These are phyloP conservation scores for Chaetomiaceae sp. DNA, from an alignment of 2,329 filamentous ascomycete species.

Conservation along the genomic window DNA sequence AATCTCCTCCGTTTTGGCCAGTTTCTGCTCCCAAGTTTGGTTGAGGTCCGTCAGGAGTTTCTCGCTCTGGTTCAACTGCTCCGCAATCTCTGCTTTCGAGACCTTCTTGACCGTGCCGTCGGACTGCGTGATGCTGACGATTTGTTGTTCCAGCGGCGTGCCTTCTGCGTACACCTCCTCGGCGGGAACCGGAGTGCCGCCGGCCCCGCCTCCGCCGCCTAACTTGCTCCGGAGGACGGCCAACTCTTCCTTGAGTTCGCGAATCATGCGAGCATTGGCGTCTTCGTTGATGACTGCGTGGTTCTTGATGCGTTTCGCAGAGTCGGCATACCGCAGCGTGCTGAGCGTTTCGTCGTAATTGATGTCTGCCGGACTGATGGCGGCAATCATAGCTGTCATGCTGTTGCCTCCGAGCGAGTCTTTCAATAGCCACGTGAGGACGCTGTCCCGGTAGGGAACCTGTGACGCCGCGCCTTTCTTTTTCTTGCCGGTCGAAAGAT, in stretches of 20 bases:
- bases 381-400: slow-evolving; percentile 99
- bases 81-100: slow-evolving; percentile 95
- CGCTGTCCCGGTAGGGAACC: slow-evolving; percentile 94
- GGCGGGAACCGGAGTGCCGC: slow-evolving; percentile 48
- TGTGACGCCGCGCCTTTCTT: slow-evolving; percentile 68
- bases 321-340: slow-evolving; percentile 93
- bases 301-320: slow-evolving; percentile 99
- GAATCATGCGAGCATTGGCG: slow-evolving; percentile 97
- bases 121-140: slow-evolving; percentile 84
- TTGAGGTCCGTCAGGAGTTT: slow-evolving; percentile 95
- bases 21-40: slow-evolving; percentile 97
- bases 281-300: slow-evolving; percentile 99
- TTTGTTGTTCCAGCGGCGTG: slow-evolving; percentile 90
- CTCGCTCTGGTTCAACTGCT: slow-evolving; percentile 93
- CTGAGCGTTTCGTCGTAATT: slow-evolving; percentile 98
- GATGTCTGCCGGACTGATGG: slow-evolving; percentile 96
- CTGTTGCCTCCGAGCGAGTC: slow-evolving; percentile 97
- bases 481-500: slow-evolving; percentile 81
- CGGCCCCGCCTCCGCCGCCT: slow-evolving; percentile 43
- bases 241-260: slow-evolving; percentile 93
- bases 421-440: slow-evolving; percentile 94
- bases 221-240: slow-evolving; percentile 82
- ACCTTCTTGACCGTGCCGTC: slow-evolving; percentile 92
- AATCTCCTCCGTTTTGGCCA: slow-evolving; percentile 91
- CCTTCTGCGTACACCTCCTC: slow-evolving; percentile 89